Percentiles rank a stretch among this genome's conserved stretches.
These are phyloP conservation scores for Plasmopara halstedii DNA, from an alignment of 352 stramenopile genomes.

Conservation along the genomic window DNA sequence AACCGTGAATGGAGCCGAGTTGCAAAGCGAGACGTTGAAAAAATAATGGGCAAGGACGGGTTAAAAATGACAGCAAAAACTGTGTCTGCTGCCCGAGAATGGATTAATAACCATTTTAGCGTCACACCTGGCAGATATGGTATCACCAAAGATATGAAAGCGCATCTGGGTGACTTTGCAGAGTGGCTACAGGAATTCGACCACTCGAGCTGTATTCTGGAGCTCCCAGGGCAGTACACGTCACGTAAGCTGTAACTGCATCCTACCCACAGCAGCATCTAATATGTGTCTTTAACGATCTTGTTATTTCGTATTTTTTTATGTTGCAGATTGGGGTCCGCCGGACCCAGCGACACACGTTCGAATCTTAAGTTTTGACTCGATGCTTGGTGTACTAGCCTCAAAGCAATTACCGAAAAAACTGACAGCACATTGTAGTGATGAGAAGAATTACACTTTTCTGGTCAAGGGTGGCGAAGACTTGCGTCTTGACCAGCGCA, in stretches of 20 bases:
- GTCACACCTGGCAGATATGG: slow-evolving; percentile 61
- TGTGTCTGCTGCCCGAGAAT: slow-evolving; percentile 49
- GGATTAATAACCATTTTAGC: slow-evolving; percentile 63
- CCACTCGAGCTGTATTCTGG: slow-evolving; percentile 49
- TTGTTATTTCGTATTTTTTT: too few species aligned
- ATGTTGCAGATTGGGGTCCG: slow-evolving; percentile 55
- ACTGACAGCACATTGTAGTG: slow-evolving; percentile 70
- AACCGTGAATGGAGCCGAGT: slow-evolving; percentile 64
- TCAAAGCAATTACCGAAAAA: slow-evolving; percentile 85
- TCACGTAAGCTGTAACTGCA: slow-evolving; percentile 32
- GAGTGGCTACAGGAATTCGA: slow-evolving; percentile 84
- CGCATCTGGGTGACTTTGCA: slow-evolving; percentile 69
- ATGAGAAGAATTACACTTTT: slow-evolving; percentile 79
- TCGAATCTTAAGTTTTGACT: slow-evolving; percentile 66
- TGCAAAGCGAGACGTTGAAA: slow-evolving; percentile 52
- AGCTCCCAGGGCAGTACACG: slow-evolving; percentile 78
- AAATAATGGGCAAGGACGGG: slow-evolving; percentile 63
- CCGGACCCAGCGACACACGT: slow-evolving; percentile 56
- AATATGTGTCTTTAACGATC: background rate
- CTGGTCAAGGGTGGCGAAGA: slow-evolving; percentile 90
- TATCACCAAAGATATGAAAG: slow-evolving; percentile 79
- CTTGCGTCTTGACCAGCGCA: slow-evolving; percentile 85
- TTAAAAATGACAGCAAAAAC: slow-evolving; percentile 43
- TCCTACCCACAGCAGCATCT: background rate
- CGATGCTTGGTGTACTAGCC: slow-evolving; percentile 63